Conservation (phyloP, 768 basidiomycete species). For the Hortiboletus flavorubellus region DNA sequence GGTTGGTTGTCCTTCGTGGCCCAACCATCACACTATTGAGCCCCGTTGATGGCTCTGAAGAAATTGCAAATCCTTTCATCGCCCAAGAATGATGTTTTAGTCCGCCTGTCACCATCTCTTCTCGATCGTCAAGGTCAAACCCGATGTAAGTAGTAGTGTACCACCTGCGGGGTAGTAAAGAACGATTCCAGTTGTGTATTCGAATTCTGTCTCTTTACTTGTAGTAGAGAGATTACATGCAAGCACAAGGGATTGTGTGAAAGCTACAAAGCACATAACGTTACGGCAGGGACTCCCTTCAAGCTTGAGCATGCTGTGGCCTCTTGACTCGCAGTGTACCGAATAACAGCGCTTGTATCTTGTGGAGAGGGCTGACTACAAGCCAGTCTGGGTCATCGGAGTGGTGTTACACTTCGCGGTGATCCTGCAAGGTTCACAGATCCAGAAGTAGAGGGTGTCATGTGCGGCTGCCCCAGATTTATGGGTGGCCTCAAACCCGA, state of each 20-base stretch:
- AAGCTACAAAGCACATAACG: neutral
- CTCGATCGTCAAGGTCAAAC: neutral
- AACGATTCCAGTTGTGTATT: neutral
- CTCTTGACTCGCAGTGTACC: neutral
- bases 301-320: neutral
- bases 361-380: neutral
- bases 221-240: conserved; percentile 20
- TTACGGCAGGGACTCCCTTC: neutral
- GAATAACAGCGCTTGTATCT: neutral
- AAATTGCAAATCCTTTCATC: conserved; percentile 87
- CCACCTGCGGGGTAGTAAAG: neutral
- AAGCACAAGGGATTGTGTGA: conserved; percentile 8
- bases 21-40: conserved; percentile 93
- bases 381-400: conserved; percentile 15
- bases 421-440: conserved; percentile 20
- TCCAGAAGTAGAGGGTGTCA: conserved; percentile 7
- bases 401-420: conserved; percentile 23
- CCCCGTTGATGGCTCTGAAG: conserved; percentile 93
- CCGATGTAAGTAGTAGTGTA: neutral
- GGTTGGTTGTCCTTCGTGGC: conserved; percentile 87
- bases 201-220: conserved; percentile 7
- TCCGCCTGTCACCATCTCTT: neutral
- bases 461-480: conserved; percentile 11
- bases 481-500: conserved; percentile 12
- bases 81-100: conserved; percentile 49